Evolutionary conservation across 257 asterid genomes (phyloP), one percentile per base, ranked within the genome.

Genomic region (Jaltomata sinuosa): DNA sequence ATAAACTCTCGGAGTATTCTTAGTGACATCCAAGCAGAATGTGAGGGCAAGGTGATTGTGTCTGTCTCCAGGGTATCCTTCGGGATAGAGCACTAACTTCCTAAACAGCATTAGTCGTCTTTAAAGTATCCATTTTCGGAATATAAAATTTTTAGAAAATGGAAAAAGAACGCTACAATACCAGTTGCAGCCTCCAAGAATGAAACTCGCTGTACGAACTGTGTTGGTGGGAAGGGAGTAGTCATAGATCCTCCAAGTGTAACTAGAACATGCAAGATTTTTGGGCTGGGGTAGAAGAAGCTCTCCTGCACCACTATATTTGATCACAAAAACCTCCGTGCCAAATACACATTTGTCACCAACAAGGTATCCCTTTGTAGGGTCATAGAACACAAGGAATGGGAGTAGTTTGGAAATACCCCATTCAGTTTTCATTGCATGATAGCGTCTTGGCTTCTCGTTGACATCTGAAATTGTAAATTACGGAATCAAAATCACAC

Each of bases 341-440:
- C 88, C 85, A 61, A 85, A 85, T 0, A 36, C 80, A 59, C 88
- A 85, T n/a, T 47, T 31, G 38, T 82, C 85, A 2, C 31, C 72
- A 2, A 74, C 18, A 12, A 85, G 85, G 54, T 74, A 85, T 38
- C 88, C 88, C 0, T 62, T 82, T 0, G 16, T 12, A 16, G 80
- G 11, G 36, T 85, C 85, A 8, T 34, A 3, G 32, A 85, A 85
- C 31, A 8, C 62, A 22, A 7, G 1, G 1, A 34, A 84, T 1
- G 80, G 9, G 32, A 85, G 18, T 45, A 85, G 29, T 8, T 49
- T 32, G 3, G 72, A 2, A 45, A 74, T 5, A 1, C 88, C 86
- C 36, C 81, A 64, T 16, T 79, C 77, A 6, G 12, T 74, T 22
- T 83, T 79, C 68, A 65, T 52, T 3, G 11, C 29, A 45, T 79